Evolutionary conservation across 2,329 filamentous ascomycete species (phyloP).

Genomic region (Pseudocercospora fijiensis): DNA sequence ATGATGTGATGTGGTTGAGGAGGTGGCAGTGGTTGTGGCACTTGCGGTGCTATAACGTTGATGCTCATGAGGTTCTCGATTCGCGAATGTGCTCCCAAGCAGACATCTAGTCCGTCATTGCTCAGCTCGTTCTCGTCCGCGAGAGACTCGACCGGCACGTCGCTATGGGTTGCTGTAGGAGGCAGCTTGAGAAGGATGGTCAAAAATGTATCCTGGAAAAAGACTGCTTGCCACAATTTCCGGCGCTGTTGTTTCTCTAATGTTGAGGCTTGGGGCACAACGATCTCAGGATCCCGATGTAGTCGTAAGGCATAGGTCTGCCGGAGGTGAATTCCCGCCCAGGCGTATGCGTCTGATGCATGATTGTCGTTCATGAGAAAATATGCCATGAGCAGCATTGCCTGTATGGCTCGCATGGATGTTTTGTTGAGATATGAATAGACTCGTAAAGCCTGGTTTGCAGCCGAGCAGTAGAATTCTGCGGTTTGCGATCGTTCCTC

Average conservation of each 20-base stretch:
- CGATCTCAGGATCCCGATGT: slow-evolving; percentile 75
- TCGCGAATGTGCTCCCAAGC: slow-evolving; percentile 45
- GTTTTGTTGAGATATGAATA: slow-evolving; percentile 75
- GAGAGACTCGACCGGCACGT: slow-evolving; percentile 73
- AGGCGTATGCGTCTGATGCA: slow-evolving; percentile 78
- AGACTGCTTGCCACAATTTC: slow-evolving; percentile 79
- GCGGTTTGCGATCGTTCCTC: slow-evolving; percentile 70
- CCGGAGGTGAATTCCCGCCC: slow-evolving; percentile 72
- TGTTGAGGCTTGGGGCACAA: slow-evolving; percentile 61
- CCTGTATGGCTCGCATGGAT: slow-evolving; percentile 70
- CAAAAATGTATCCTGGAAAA: slow-evolving; percentile 78
- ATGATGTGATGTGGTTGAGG: slow-evolving; percentile 38
- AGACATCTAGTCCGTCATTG: slow-evolving; percentile 59
- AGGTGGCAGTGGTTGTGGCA: slow-evolving; percentile 35
- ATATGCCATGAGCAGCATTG: slow-evolving; percentile 80
- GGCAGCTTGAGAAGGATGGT: slow-evolving; percentile 75
- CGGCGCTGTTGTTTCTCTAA: slow-evolving; percentile 77
- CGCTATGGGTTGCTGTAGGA: slow-evolving; percentile 74
- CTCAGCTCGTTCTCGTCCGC: slow-evolving; percentile 59
- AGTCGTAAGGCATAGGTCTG: slow-evolving; percentile 81
- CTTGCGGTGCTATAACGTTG: slow-evolving; percentile 48
- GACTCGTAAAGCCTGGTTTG: slow-evolving; percentile 73
- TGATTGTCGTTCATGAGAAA: slow-evolving; percentile 86
- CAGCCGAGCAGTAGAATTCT: slow-evolving; percentile 76
- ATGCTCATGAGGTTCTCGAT: slow-evolving; percentile 55